Percentiles rank a stretch among this genome's conserved stretches.
Conservation (phyloP, 2,329 filamentous ascomycete species). For the Colletotrichum trifolii region DNA sequence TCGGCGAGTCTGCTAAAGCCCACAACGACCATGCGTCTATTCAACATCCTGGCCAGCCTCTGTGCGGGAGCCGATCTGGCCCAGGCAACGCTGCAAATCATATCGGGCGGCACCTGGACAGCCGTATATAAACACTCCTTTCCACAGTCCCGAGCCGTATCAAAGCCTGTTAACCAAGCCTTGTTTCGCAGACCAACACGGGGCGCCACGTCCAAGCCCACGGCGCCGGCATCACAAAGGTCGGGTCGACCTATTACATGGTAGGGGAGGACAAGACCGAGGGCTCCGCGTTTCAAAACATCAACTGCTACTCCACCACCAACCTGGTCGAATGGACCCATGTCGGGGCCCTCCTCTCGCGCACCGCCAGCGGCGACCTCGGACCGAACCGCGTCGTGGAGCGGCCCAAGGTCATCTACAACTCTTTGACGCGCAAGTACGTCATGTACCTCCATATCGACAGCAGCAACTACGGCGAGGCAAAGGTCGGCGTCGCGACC, state of each 20-base stretch:
- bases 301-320: constrained; percentile 76
- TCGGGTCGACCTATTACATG: constrained; percentile 70
- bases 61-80: constrained; percentile 20
- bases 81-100: constrained; percentile 46
- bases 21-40: constrained; percentile 22
- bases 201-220: constrained; percentile 74
- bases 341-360: constrained; percentile 67
- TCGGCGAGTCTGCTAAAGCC: no score
- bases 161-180: not conserved
- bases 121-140: constrained; percentile 43
- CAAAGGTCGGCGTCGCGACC: constrained; percentile 72
- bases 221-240: constrained; percentile 67
- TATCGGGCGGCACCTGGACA: constrained; percentile 60
- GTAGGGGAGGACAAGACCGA: constrained; percentile 77
- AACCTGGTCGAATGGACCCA: constrained; percentile 74
- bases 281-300: constrained; percentile 70
- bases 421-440: constrained; percentile 69
- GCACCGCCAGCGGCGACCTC: constrained; percentile 62
- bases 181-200: constrained; percentile 49
- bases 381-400: constrained; percentile 73
- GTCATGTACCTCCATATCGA: constrained; percentile 79
- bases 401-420: constrained; percentile 76
- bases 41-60: constrained; percentile 14
- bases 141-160: not conserved
- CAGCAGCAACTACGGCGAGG: constrained; percentile 68